Base-by-base conservation (phyloP, 257 asterid species). In the Verbascum thapsus region DNA sequence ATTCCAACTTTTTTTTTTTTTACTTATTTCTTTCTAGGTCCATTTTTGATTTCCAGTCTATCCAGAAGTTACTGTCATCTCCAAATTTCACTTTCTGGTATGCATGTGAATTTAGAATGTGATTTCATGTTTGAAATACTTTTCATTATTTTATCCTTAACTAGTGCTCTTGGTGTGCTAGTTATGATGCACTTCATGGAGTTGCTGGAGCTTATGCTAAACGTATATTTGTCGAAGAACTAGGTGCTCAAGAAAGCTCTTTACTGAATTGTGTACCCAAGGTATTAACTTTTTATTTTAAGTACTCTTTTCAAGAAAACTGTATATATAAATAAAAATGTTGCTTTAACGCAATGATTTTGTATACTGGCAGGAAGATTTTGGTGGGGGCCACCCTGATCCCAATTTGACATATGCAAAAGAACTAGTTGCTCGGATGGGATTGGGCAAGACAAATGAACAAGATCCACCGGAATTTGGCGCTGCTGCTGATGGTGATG, bases 401-500 rank as follows among this genome's bases (percentile, higher is more conserved):
- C 99, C 99, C 54, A 92, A 92, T 72, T 88, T 92, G 70, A 92
- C 99, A 26, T 92, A 92, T 66, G 99, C 99, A 43, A 92, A 89
- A 74, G 97, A 89, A 80, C 72, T 92, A 71, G 99, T 92, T 71
- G 91, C 90, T 51, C 82, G 97, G 43, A 92, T 92, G 99, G 99
- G 99, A 56, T 71, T 92, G 80, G 78, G 94, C 7, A 89, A 87
- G 83, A 66, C 87, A 30, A 60, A 71, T 53, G 95, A 74, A 54
- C 66, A 79, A 54, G 85, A 92, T 56, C 97, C 99, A 51, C 99
- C 99, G 22, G 99, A 92, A 79, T 92, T 92, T 79, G 99, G 99
- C 32, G 99, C 99, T 61, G 99, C 99, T 73, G 95, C 97, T 73
- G 99, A 92, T 79, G 99, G 99, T 65, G 99, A 92, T 82, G 99